A percentile compares a stretch with the other conserved stretches of the same genome.
These are phyloP conservation scores for Penicillium crystallinum DNA, from an alignment of 495 filamentous ascomycete species.

Conservation along the genomic window DNA sequence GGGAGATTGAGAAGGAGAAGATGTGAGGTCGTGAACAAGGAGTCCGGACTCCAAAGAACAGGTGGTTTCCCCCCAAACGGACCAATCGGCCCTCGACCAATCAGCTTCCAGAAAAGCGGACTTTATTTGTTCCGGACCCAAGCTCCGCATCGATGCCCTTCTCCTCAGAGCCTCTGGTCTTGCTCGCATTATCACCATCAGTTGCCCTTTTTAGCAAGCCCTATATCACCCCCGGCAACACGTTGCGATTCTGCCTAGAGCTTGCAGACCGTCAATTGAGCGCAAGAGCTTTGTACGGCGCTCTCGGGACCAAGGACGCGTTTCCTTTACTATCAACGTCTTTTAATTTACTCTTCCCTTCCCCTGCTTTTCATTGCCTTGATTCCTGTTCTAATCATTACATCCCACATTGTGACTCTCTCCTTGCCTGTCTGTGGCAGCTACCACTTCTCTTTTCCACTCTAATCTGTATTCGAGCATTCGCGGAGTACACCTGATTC, in stretches of 20 bases:
- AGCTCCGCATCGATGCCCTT: not conserved
- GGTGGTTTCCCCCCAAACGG: slow-evolving; percentile 8
- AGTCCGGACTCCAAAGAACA: slow-evolving; percentile 7
- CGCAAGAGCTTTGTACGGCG: not conserved
- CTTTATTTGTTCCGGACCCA: not conserved
- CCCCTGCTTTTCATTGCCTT: not conserved
- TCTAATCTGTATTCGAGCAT: slow-evolving; percentile 9
- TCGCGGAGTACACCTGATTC: not conserved
- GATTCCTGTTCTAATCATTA: not conserved
- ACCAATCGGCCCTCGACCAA: not conserved
- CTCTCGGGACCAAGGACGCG: not conserved
- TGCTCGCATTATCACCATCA: not conserved
- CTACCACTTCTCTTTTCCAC: slow-evolving; percentile 1
- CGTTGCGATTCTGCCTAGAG: not conserved
- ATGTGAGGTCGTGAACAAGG: slow-evolving; percentile 4
- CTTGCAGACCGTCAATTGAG: not conserved
- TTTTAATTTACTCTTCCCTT: not conserved
- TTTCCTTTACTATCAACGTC: not conserved
- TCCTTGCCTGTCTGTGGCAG: slow-evolving; percentile 17
- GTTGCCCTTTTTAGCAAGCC: not conserved
- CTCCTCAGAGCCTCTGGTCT: not conserved
- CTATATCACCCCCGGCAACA: not conserved
- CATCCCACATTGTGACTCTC: not conserved
- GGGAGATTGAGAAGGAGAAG: not conserved
- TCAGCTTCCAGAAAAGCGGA: not conserved